Base-by-base conservation (phyloP, 225 moss, liverwort and hornwort species). In the Pseudisothecium myosuroides region DNA sequence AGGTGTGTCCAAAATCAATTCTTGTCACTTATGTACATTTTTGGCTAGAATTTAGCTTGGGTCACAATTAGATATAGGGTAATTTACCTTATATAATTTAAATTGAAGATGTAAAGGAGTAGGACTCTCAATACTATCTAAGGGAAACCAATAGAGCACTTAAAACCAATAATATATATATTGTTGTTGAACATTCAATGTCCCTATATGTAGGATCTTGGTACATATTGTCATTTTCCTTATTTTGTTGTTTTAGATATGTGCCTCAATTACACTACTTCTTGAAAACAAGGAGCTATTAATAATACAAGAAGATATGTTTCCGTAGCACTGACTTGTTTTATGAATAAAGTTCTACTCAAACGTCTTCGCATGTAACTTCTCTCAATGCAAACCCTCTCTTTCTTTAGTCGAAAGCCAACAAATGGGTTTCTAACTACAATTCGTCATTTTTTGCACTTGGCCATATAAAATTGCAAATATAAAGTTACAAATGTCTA, bases 251-350 rank as follows among this genome's bases (percentile, higher is more conserved):
- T 17, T 6, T 17, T 45, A 73, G 11, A 47, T 31, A 31, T 0
- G 1, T 19, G 1, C 17, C 2, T 29, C 11, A 31, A 49, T 47
- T 19, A 31, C 29, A 37, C 16, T 27, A n/a, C 7, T 17, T 56
- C 10, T 37, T 56, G 28, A 26, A 80, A 54, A 80, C 8, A 58
- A 80, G 8, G 8, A n/a, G 5, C 5, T 75, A 12, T 20, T 32
- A 20, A 20, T 20, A 45, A 2, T 50, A 75, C 5, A 49, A 49
- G 32, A 49, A 12, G 1, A 1, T 75, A 6, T 32, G 1, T 12
- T 2, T 7, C 1, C 0, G 0, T 28, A 75, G 18, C 18, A 32
- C 2, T 75, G 0, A 3, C 1, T 49, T 47, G 2, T 2, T 20
- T 50, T 32, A 31, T 1, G 0, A 34, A 1, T 76, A 22, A 52